phyloP scores from a whole-genome alignment of 306 rosid genomes.

The Prunus dulcis region DNA sequence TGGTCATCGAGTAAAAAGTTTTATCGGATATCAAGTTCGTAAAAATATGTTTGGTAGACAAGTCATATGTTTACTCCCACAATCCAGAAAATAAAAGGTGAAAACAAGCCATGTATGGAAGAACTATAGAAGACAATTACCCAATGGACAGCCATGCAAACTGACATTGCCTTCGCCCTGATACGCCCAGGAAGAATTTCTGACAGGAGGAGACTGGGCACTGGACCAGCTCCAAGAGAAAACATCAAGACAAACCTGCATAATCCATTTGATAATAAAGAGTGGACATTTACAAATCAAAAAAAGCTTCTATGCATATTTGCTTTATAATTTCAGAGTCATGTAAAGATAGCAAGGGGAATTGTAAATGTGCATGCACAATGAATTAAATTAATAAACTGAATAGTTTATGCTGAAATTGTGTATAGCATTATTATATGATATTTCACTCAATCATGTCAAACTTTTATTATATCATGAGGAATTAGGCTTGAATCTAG shows the following conservation, averaged over 20 bases:
- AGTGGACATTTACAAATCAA: conserved; percentile 10
- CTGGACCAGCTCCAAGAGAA: conserved; percentile 80
- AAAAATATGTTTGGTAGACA: neutral
- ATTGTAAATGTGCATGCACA: conserved; percentile 4
- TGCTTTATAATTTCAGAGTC: conserved; percentile 7
- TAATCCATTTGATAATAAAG: conserved; percentile 21
- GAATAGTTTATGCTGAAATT: conserved; percentile 1
- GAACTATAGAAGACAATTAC: conserved; percentile 35
- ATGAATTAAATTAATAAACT: neutral
- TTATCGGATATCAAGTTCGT: neutral
- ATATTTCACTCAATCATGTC: neutral
- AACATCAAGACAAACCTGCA: conserved; percentile 70
- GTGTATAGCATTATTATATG: neutral
- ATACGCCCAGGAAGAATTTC: conserved; percentile 66
- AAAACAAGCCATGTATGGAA: conserved; percentile 15
- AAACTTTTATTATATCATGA: neutral
- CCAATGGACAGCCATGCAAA: conserved; percentile 88
- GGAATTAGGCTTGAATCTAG: neutral
- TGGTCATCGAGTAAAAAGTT: neutral
- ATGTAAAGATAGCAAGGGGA: conserved; percentile 7
- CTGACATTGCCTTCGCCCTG: conserved; percentile 84
- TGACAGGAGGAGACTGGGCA: conserved; percentile 77
- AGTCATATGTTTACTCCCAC: neutral
- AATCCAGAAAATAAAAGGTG: neutral
- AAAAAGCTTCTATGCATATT: neutral